Evolutionary conservation across 805 yeast species (phyloP).

Genomic region (Ogataea thermomethanolica): DNA sequence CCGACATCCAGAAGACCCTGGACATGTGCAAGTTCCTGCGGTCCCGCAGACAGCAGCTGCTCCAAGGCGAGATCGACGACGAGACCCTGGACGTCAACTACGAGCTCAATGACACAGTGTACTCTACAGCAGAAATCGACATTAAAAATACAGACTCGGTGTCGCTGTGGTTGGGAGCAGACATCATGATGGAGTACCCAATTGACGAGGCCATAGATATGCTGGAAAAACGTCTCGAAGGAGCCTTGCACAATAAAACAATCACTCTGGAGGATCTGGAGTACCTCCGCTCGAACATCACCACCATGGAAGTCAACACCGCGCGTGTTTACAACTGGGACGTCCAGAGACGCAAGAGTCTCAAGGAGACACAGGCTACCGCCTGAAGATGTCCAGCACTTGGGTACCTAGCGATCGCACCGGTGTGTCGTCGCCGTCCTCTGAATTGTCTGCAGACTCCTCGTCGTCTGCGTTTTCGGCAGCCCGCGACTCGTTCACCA

Average conservation of each 20-base stretch:
- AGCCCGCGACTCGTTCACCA: slow-evolving; percentile 8
- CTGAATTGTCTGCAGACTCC: slow-evolving; percentile 29
- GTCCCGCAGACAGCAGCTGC: slow-evolving; percentile 39
- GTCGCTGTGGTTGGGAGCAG: slow-evolving; percentile 96
- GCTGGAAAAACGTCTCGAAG: slow-evolving; percentile 55
- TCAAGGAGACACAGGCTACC: slow-evolving; percentile 36
- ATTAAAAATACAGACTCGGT: slow-evolving; percentile 57
- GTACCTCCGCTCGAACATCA: slow-evolving; percentile 80
- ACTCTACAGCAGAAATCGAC: slow-evolving; percentile 73
- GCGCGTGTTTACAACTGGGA: slow-evolving; percentile 91
- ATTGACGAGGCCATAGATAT: slow-evolving; percentile 80
- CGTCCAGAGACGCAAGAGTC: slow-evolving; percentile 64
- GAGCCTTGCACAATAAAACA: slow-evolving; percentile 56
- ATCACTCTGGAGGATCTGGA: slow-evolving; percentile 81
- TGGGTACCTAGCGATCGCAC: slow-evolving; percentile 59
- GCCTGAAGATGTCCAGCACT: slow-evolving; percentile 56
- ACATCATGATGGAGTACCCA: slow-evolving; percentile 94
- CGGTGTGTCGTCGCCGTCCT: slow-evolving; percentile 53
- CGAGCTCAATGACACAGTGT: slow-evolving; percentile 90
- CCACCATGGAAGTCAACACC: slow-evolving; percentile 97
- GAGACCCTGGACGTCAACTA: slow-evolving; percentile 67
- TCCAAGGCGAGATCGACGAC: slow-evolving; percentile 30
- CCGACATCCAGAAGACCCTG: slow-evolving; percentile 87
- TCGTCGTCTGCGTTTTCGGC: slow-evolving; percentile 15
- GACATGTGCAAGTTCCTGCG: slow-evolving; percentile 64